These are phyloP conservation scores for Sungouiozyma ichnusensis DNA, from an alignment of 805 yeast genomes.

Conservation along the genomic window DNA sequence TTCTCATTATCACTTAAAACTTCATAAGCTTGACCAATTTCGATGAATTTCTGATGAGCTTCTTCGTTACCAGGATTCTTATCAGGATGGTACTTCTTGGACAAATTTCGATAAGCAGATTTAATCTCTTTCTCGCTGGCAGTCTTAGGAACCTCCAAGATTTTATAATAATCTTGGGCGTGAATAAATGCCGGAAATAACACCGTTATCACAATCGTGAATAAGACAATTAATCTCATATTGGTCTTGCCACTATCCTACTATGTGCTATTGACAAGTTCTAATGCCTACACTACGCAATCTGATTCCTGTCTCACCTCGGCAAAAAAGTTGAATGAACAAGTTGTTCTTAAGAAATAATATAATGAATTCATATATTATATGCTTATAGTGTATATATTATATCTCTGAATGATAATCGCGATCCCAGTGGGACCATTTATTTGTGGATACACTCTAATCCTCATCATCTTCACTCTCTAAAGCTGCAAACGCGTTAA, in stretches of 20 bases:
- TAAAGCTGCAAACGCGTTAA: constrained; percentile 77
- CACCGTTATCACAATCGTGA: not conserved
- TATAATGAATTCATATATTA: not conserved
- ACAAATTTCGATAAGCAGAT: constrained; percentile 69
- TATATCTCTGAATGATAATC: no score
- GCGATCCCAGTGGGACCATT: no score
- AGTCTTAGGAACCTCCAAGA: constrained; percentile 57
- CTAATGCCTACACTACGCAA: no score
- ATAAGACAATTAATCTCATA: not conserved
- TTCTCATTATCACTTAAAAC: constrained; percentile 65
- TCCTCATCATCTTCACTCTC: constrained; percentile 48
- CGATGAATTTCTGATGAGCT: constrained; percentile 80
- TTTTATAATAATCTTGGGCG: constrained; percentile 42
- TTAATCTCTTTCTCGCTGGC: constrained; percentile 78
- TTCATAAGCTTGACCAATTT: constrained; percentile 89
- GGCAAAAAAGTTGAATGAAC: not conserved
- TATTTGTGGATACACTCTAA: no score
- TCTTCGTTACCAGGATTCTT: constrained; percentile 75
- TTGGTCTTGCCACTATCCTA: not conserved
- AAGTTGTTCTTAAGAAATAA: not conserved
- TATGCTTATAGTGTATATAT: no score
- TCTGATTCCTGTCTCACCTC: no score
- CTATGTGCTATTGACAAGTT: no score
- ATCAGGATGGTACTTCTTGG: constrained; percentile 89
- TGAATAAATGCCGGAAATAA: constrained; percentile 8